Evolutionary conservation across 116 monocot genomes (phyloP).

Genomic region (Zostera marina): DNA sequence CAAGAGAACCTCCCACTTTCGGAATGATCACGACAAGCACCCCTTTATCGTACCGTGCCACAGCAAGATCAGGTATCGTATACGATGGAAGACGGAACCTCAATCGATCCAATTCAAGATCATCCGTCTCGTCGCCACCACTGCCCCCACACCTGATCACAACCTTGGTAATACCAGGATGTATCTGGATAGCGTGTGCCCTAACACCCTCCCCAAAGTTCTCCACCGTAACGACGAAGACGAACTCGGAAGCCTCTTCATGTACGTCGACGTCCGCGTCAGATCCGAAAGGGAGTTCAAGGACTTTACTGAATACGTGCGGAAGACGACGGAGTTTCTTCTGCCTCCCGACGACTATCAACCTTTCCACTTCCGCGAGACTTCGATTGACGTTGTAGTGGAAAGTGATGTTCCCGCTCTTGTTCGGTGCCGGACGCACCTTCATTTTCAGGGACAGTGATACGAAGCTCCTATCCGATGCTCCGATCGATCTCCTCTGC

Average conservation of each 20-base stretch:
- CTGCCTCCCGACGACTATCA: slow-evolving; percentile 10
- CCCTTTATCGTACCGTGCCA: slow-evolving; percentile 29
- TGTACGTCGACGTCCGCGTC: slow-evolving; percentile 57
- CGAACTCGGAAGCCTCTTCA: slow-evolving; percentile 30
- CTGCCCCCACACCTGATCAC: slow-evolving; percentile 22
- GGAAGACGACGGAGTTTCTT: slow-evolving; percentile 89
- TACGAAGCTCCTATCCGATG: no score
- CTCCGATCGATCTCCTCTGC: no score
- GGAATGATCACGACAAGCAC: slow-evolving; percentile 66
- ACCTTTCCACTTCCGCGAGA: background rate
- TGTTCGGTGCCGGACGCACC: slow-evolving; percentile 15
- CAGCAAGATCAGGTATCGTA: slow-evolving; percentile 42
- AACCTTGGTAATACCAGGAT: slow-evolving; percentile 65
- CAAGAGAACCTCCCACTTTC: slow-evolving; percentile 15
- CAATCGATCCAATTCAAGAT: slow-evolving; percentile 56
- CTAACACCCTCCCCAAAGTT: slow-evolving; percentile 20
- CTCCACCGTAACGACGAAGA: slow-evolving; percentile 25
- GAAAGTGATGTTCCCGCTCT: background rate
- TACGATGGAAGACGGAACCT: slow-evolving; percentile 49
- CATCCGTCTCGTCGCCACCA: slow-evolving; percentile 12
- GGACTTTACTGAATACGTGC: slow-evolving; percentile 79
- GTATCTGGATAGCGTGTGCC: slow-evolving; percentile 43
- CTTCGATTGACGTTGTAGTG: background rate
- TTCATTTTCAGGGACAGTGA: background rate
- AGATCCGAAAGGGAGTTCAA: slow-evolving; percentile 68